These are phyloP conservation scores for Allium fistulosum DNA, from an alignment of 106 monocot genomes.

Conservation along the genomic window DNA sequence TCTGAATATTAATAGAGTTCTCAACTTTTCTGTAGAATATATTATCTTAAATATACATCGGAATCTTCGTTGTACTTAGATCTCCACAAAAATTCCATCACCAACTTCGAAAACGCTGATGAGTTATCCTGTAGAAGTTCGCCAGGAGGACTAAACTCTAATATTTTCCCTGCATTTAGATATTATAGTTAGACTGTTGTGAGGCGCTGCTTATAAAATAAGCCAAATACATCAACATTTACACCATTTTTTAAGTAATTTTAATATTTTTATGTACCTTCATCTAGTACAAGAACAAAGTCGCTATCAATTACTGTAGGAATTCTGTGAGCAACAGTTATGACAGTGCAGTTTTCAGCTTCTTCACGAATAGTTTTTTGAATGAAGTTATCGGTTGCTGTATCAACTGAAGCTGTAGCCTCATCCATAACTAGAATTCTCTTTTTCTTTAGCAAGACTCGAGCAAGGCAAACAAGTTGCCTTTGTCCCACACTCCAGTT, in stretches of 20 bases:
- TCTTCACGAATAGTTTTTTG: constrained; percentile 72
- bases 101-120: constrained; percentile 67
- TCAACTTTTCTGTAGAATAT: too few relatives aligned
- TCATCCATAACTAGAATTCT: constrained; percentile 88
- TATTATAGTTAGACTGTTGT: too few relatives aligned
- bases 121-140: constrained; percentile 45
- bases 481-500: constrained; percentile 92
- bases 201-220: too few relatives aligned
- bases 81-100: constrained; percentile 47
- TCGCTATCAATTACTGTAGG: constrained; percentile 77
- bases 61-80: constrained; percentile 19
- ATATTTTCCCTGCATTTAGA: constrained; percentile 45
- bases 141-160: constrained; percentile 56
- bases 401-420: constrained; percentile 92
- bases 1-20: too few relatives aligned
- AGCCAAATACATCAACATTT: too few relatives aligned
- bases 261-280: constrained; percentile 33
- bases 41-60: constrained; percentile 11
- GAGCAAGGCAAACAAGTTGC: constrained; percentile 69
- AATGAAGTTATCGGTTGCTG: constrained; percentile 75
- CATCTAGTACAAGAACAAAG: constrained; percentile 73
- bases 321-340: constrained; percentile 80
- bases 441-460: constrained; percentile 64
- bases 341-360: constrained; percentile 58
- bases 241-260: neutral